Base-by-base conservation (phyloP, 257 asterid species). In the Solanum sparsipilum region DNA sequence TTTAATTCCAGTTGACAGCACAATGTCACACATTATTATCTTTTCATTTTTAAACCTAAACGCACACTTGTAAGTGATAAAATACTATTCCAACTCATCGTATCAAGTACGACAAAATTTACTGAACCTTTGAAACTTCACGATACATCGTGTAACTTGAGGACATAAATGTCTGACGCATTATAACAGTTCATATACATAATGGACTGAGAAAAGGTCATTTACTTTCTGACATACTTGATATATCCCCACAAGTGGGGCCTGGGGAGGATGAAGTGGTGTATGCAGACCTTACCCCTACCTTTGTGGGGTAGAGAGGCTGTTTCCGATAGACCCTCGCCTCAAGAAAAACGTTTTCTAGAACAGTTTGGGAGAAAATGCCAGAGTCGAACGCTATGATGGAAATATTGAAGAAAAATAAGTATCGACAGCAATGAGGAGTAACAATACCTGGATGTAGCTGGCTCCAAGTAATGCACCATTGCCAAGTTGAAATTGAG, bases 371-470 rank as follows among this genome's bases (percentile, higher is more conserved):
- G 38, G 44, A 72, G 79, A 72, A 72, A 72, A 32, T 32, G 15
- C 44, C 44, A 72, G 23, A 70, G 27, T 32, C 23, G 15, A 32
- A 72, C 7, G 44, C 44, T 18, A 32, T 72, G 44, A 72, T 32
- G 44, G 79, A 32, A 72, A 72, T 72, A 72, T 72, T 32, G 25
- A 72, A 18, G 44, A 72, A 72, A 72, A 18, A 16, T 16, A 32
- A 16, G 25, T 32, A 72, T 18, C 1, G 27, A 72, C 41, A 32
- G 15, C 38, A 32, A 72, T 31, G 27, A 52, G 7, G 70, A 82
- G 31, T 18, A 48, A 82, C 9, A 21, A 48, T 90, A 96, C 90
- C 87, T 88, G 87, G 83, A 88, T 88, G 84, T 84, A 88, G 87
- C 87, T 88, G 74, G 87, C 90, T 82, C 90, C 90, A 34, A 83